Evolutionary conservation across 169 alveolate species (phyloP).

Genomic region (Babesia bigemina): DNA sequence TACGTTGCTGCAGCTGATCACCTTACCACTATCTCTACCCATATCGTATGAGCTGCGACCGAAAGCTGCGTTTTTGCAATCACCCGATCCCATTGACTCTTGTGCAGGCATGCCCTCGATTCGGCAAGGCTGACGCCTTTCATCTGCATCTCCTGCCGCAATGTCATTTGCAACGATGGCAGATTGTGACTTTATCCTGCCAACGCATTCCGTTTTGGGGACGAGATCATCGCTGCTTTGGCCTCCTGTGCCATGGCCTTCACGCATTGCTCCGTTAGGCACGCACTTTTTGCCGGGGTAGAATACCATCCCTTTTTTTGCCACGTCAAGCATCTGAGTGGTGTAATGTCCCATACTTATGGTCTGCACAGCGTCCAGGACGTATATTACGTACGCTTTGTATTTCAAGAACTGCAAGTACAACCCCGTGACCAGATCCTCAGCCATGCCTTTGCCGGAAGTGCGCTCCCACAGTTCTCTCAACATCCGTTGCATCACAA

Average conservation of each 20-base stretch:
- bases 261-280: too few relatives aligned
- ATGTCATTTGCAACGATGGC: too few relatives aligned
- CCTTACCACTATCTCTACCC: neutral
- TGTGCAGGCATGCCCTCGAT: too few relatives aligned
- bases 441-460: neutral
- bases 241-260: too few relatives aligned
- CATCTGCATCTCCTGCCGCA: too few relatives aligned
- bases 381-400: neutral
- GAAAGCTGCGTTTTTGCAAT: too few relatives aligned
- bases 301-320: conserved; percentile 15
- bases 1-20: neutral
- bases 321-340: neutral
- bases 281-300: too few relatives aligned
- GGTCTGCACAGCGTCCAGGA: neutral
- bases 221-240: too few relatives aligned
- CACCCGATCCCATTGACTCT: too few relatives aligned
- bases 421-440: neutral
- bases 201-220: too few relatives aligned
- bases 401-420: conserved; percentile 1
- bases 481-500: conserved; percentile 1
- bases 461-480: neutral
- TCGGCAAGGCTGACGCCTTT: too few relatives aligned
- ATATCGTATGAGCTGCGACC: neutral
- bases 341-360: neutral
- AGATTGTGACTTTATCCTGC: too few relatives aligned